Evolutionary conservation across 257 asterid genomes (phyloP).

Genomic region (Nicotiana paniculata): DNA sequence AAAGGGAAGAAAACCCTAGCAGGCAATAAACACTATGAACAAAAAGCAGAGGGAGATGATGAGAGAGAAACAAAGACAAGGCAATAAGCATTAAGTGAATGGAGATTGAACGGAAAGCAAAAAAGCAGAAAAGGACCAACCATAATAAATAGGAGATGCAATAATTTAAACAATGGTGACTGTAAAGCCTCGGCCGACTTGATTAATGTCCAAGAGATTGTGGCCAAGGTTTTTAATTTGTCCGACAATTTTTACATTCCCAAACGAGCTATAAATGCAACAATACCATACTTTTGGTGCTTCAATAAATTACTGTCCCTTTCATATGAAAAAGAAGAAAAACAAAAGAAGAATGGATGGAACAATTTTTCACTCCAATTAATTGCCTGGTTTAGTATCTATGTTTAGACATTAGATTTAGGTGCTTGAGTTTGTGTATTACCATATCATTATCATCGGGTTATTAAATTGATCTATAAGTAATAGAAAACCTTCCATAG

Average conservation of each 20-base stretch:
- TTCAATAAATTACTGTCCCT: neutral
- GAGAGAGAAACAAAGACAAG: neutral
- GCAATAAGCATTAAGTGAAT: neutral
- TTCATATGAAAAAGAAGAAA: neutral
- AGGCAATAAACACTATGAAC: neutral
- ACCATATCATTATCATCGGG: neutral
- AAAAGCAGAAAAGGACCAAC: neutral
- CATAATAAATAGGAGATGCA: neutral
- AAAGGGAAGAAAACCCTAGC: constrained; percentile 6
- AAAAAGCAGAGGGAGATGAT: neutral
- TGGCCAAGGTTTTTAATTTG: no score
- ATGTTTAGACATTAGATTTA: neutral
- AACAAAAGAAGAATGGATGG: neutral
- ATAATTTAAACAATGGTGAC: neutral
- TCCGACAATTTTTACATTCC: neutral
- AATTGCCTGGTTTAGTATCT: no score
- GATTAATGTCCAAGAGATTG: neutral
- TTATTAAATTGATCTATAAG: no score
- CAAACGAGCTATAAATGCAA: neutral
- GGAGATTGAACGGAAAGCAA: neutral
- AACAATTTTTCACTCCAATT: neutral
- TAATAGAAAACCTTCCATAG: neutral
- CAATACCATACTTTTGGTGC: neutral
- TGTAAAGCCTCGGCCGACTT: constrained; percentile 3
- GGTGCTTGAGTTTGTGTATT: no score